Conservation (phyloP, 176 grass and related monocot genomes). For the Olyra latifolia region DNA sequence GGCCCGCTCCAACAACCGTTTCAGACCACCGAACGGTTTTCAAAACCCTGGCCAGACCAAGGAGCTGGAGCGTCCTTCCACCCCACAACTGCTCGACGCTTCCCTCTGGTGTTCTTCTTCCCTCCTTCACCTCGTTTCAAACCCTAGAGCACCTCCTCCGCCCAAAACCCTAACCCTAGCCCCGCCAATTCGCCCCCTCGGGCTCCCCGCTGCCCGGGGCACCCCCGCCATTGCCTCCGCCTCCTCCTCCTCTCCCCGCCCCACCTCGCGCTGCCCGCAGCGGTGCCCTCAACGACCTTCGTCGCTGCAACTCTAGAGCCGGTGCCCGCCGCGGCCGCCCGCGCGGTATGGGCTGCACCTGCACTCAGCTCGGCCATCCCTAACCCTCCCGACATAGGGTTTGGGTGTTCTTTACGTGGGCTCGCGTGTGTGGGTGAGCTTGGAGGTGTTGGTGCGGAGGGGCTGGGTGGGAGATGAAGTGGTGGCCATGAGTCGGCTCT, state of each 20-base stretch:
- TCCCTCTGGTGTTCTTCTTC: constrained; percentile 34
- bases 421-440: not conserved
- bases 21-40: too few species aligned
- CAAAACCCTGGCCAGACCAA: too few species aligned
- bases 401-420: not conserved
- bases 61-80: too few species aligned
- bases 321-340: not conserved
- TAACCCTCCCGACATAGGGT: not conserved
- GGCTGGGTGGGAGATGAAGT: constrained; percentile 33
- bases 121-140: constrained; percentile 35
- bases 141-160: constrained; percentile 37
- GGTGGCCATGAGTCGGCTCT: constrained; percentile 85
- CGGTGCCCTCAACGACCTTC: not conserved
- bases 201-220: not conserved
- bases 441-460: not conserved
- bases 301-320: not conserved
- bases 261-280: not conserved
- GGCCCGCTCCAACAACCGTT: too few species aligned
- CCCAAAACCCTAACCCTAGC: constrained; percentile 31
- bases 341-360: not conserved
- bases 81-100: not conserved
- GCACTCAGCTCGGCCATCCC: not conserved
- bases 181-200: not conserved
- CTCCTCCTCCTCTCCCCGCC: not conserved
- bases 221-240: not conserved